These are phyloP conservation scores for Oryza brachyantha DNA, from an alignment of 176 grass and related monocot genomes.

Conservation along the genomic window DNA sequence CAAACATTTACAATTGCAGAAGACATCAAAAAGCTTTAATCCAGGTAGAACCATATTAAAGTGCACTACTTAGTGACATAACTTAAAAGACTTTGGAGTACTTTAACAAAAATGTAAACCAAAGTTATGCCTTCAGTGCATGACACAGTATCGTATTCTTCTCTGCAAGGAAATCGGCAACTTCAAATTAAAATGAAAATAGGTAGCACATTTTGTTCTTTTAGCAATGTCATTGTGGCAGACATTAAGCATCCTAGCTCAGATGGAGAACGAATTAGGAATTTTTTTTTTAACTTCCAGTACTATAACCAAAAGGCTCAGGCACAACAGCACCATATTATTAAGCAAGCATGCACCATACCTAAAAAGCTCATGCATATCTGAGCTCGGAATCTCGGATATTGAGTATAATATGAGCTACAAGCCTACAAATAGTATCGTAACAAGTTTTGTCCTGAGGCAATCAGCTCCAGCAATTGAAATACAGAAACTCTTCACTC, in stretches of 20 bases:
- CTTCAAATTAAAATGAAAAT: neutral
- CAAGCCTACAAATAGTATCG: neutral
- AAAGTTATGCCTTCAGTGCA: neutral
- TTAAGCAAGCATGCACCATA: neutral
- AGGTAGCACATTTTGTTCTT: neutral
- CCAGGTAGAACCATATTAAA: neutral
- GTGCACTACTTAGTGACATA: neutral
- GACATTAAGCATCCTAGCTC: neutral
- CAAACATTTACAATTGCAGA: neutral
- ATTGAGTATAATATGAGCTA: neutral
- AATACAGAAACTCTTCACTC: neutral
- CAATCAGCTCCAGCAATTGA: conserved; percentile 1
- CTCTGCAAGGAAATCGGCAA: neutral
- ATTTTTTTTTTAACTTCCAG: neutral
- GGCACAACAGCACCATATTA: neutral
- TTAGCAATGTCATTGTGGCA: neutral
- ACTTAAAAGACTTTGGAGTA: neutral
- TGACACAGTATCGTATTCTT: neutral
- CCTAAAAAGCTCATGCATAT: neutral
- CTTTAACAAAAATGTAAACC: neutral
- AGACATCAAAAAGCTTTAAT: neutral
- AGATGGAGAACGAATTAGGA: neutral
- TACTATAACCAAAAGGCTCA: conserved; percentile 3
- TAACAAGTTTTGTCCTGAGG: neutral
- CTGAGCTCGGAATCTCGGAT: neutral